phyloP scores from a whole-genome alignment of 2,329 filamentous ascomycete genomes.

The Pseudogymnoascus sp. region DNA sequence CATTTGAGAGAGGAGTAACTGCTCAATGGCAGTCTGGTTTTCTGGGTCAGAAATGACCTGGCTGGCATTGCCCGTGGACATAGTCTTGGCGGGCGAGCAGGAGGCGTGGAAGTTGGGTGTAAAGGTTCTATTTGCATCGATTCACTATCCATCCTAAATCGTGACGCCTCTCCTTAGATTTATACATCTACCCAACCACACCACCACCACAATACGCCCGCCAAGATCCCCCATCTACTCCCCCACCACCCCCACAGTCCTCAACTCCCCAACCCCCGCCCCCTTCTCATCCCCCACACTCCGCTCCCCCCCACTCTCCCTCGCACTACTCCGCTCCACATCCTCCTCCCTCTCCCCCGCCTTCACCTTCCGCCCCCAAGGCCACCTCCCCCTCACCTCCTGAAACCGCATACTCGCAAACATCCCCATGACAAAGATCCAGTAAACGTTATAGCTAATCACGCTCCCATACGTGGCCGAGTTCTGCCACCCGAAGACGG shows the following conservation, averaged over 20 bases:
- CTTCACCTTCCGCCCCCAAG: not conserved
- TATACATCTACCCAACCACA: not conserved
- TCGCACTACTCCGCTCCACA: not conserved
- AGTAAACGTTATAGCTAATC: constrained; percentile 82
- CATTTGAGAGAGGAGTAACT: no score
- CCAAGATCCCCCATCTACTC: not conserved
- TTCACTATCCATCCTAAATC: no score
- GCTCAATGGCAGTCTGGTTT: no score
- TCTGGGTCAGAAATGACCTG: no score
- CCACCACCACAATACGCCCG: no score
- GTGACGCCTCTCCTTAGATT: no score
- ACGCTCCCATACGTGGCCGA: constrained; percentile 82
- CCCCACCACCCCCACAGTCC: not conserved
- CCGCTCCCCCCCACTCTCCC: not conserved
- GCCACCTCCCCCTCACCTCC: constrained; percentile 40
- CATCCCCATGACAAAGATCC: constrained; percentile 60
- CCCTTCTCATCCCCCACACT: not conserved
- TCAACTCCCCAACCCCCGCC: not conserved
- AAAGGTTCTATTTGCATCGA: no score
- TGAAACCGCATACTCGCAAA: constrained; percentile 59
- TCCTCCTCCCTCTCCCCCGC: not conserved
- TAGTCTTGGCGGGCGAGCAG: no score
- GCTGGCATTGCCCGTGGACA: no score
- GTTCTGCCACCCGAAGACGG: constrained; percentile 80
- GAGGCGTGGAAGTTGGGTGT: no score